Percentiles rank a stretch among this genome's conserved stretches.
phyloP scores from a whole-genome alignment of 2,329 filamentous ascomycete species.

The Xylaria sp. region DNA sequence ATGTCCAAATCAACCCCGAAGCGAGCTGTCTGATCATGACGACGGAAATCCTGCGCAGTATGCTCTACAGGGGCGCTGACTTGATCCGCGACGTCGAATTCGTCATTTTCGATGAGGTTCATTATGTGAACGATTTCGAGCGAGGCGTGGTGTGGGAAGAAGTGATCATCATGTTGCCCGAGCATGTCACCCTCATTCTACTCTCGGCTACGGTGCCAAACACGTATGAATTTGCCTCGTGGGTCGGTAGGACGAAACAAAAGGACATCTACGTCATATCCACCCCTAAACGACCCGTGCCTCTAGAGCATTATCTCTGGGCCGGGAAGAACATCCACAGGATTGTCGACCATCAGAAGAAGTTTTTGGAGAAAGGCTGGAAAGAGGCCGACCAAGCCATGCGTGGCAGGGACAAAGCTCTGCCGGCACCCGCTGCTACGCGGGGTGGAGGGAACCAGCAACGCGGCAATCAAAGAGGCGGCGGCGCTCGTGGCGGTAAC shows the following conservation, averaged over 20 bases:
- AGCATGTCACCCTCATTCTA: slow-evolving; percentile 94
- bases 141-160: slow-evolving; percentile 99
- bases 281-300: slow-evolving; percentile 92
- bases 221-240: slow-evolving; percentile 96
- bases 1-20: slow-evolving; percentile 97
- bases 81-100: slow-evolving; percentile 97
- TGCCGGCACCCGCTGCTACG: slow-evolving; percentile 52
- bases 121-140: slow-evolving; percentile 97
- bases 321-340: slow-evolving; percentile 92
- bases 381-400: slow-evolving; percentile 89
- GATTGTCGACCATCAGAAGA: slow-evolving; percentile 93
- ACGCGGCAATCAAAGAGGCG: slow-evolving; percentile 64
- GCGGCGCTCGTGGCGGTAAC: slow-evolving; percentile 58
- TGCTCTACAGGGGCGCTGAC: slow-evolving; percentile 96
- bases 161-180: slow-evolving; percentile 98
- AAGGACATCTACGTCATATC: slow-evolving; percentile 99
- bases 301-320: slow-evolving; percentile 96
- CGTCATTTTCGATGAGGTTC: slow-evolving; percentile 98
- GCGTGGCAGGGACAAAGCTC: slow-evolving; percentile 80
- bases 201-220: slow-evolving; percentile 97
- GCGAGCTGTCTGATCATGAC: slow-evolving; percentile 99
- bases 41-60: slow-evolving; percentile 96
- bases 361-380: slow-evolving; percentile 92
- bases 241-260: slow-evolving; percentile 97
- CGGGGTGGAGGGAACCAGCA: slow-evolving; percentile 62